These are phyloP conservation scores for Coniophora puteana DNA, from an alignment of 1,284 basidiomycete species.

Conservation along the genomic window DNA sequence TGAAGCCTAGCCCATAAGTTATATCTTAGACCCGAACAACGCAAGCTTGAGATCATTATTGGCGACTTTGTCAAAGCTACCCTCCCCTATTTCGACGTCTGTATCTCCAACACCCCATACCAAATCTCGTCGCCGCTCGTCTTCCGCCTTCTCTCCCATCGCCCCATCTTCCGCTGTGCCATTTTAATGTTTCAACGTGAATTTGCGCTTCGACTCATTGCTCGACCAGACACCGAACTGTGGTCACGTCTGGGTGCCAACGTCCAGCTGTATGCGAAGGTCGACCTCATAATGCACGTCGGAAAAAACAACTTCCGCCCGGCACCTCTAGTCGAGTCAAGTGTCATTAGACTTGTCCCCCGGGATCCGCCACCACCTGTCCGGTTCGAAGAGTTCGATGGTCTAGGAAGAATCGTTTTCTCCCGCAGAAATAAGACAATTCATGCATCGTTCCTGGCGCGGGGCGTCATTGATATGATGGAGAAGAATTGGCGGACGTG, in stretches of 20 bases:
- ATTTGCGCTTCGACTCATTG: slow-evolving; percentile 92
- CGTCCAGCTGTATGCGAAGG: slow-evolving; percentile 93
- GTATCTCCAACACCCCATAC: slow-evolving; percentile 98
- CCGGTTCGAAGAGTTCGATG: slow-evolving; percentile 97
- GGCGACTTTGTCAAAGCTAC: slow-evolving; percentile 98
- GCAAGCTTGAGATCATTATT: slow-evolving; percentile 91
- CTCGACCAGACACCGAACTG: slow-evolving; percentile 78
- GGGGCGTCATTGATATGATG: slow-evolving; percentile 92
- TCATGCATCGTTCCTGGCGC: slow-evolving; percentile 86
- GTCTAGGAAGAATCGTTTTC: slow-evolving; percentile 89
- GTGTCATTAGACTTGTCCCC: slow-evolving; percentile 89
- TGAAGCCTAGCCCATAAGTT: slow-evolving; percentile 4
- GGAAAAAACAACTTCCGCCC: slow-evolving; percentile 96
- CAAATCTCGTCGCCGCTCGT: slow-evolving; percentile 98
- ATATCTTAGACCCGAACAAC: slow-evolving; percentile 79
- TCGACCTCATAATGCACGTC: slow-evolving; percentile 97
- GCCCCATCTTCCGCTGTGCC: slow-evolving; percentile 89
- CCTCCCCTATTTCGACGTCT: slow-evolving; percentile 97
- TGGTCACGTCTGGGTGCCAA: slow-evolving; percentile 98
- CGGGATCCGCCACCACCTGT: slow-evolving; percentile 94
- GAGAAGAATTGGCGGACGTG: slow-evolving; percentile 96
- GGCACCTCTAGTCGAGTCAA: slow-evolving; percentile 92
- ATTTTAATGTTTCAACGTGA: slow-evolving; percentile 99
- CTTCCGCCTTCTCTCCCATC: slow-evolving; percentile 95
- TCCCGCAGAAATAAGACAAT: slow-evolving; percentile 89